Evolutionary conservation across 768 basidiomycete genomes (phyloP).

Genomic region (Floccularia luteovirens): DNA sequence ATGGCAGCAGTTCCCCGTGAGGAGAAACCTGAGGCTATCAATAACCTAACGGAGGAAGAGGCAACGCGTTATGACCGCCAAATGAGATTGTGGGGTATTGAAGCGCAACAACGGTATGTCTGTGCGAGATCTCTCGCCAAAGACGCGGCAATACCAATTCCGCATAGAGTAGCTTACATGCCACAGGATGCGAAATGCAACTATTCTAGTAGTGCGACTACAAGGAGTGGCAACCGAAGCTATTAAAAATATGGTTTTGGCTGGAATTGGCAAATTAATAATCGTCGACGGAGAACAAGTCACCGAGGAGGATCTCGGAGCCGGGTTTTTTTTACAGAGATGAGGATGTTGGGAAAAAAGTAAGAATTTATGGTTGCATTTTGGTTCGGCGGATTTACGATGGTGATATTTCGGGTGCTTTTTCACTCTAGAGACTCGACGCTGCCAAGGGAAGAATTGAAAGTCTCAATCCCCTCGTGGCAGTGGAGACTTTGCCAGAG

Average conservation of each 20-base stretch:
- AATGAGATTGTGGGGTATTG: conserved; percentile 96
- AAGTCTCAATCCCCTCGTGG: conserved; percentile 88
- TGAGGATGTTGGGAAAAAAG: conserved; percentile 87
- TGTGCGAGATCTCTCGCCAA: no score
- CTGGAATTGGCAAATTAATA: conserved; percentile 87
- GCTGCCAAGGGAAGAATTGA: conserved; percentile 82
- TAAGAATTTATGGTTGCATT: conserved; percentile 23
- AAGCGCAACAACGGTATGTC: conserved; percentile 87
- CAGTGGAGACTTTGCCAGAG: conserved; percentile 60
- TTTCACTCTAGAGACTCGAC: conserved; percentile 61
- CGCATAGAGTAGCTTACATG: conserved; percentile 13
- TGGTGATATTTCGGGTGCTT: conserved; percentile 30
- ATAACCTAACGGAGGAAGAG: conserved; percentile 62
- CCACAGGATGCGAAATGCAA: conserved; percentile 86
- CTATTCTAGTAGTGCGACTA: conserved; percentile 75
- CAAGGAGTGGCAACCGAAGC: conserved; percentile 86
- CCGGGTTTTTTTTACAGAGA: conserved; percentile 93
- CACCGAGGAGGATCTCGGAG: conserved; percentile 78
- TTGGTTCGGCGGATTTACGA: conserved; percentile 22
- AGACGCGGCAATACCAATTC: no score
- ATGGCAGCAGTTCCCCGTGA: no score
- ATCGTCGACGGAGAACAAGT: conserved; percentile 77
- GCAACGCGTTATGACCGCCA: conserved; percentile 89
- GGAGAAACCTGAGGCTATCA: no score
- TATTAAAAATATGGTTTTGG: conserved; percentile 96